These are phyloP conservation scores for Aspergillus pseudoterreus DNA, from an alignment of 2,329 filamentous ascomycete species.

Conservation along the genomic window DNA sequence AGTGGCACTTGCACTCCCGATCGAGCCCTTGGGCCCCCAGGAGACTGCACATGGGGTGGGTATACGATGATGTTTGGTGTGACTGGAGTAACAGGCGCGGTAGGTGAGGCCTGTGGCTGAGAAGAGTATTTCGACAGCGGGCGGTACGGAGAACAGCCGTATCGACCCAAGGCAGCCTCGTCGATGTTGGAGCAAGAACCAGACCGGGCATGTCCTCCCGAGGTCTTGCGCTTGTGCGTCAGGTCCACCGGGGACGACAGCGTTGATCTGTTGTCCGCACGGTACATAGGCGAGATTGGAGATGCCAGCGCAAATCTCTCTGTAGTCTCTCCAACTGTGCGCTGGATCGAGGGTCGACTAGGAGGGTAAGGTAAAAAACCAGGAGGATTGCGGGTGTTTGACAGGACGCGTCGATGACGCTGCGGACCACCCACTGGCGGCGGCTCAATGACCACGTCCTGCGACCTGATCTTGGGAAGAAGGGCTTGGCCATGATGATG, in stretches of 20 bases:
- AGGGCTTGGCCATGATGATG: conserved; percentile 72
- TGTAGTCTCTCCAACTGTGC: conserved; percentile 44
- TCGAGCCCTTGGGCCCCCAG: conserved; percentile 42
- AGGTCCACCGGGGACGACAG: conserved; percentile 64
- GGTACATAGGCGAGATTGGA: conserved; percentile 38
- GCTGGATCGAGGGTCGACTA: conserved; percentile 42
- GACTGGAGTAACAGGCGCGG: conserved; percentile 37
- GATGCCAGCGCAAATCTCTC: conserved; percentile 45
- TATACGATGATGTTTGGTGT: conserved; percentile 36
- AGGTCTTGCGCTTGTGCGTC: conserved; percentile 35
- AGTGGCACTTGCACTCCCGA: conserved; percentile 24
- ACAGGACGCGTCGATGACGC: conserved; percentile 53
- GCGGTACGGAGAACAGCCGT: conserved; percentile 80
- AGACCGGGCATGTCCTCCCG: conserved; percentile 52
- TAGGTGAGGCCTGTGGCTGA: conserved; percentile 39
- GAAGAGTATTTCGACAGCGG: conserved; percentile 62
- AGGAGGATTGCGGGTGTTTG: conserved; percentile 51
- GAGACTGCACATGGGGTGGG: conserved; percentile 29
- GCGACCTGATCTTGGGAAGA: conserved; percentile 78
- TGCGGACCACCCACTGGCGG: conserved; percentile 50
- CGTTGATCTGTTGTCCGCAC: conserved; percentile 34
- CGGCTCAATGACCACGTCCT: conserved; percentile 72
- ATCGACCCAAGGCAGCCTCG: conserved; percentile 62
- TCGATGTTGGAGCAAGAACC: conserved; percentile 68
- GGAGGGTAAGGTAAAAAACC: conserved; percentile 50